Percentiles rank a stretch among this genome's conserved stretches.
phyloP scores from a whole-genome alignment of 2,329 filamentous ascomycete species.

The Claviceps sorghi region DNA sequence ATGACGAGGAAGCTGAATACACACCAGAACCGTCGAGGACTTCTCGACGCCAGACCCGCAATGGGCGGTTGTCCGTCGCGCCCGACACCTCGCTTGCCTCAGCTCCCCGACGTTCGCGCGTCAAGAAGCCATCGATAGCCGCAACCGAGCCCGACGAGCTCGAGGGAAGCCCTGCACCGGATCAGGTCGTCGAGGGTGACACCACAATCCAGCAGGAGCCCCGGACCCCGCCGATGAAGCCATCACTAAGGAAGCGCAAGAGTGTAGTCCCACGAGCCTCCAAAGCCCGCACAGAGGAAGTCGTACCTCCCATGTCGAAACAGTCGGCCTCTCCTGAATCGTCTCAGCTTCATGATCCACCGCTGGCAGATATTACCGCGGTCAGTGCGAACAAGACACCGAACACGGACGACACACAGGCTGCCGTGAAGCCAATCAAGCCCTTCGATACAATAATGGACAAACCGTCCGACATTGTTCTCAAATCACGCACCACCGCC shows the following conservation, averaged over 20 bases:
- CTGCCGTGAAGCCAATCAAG: slow-evolving; percentile 54
- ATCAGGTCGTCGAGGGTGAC: slow-evolving; percentile 21
- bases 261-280: slow-evolving; percentile 32
- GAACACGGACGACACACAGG: slow-evolving; percentile 15
- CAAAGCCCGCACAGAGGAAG: slow-evolving; percentile 25
- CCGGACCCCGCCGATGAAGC: slow-evolving; percentile 21
- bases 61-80: slow-evolving; percentile 27
- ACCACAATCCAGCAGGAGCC: slow-evolving; percentile 19
- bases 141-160: slow-evolving; percentile 12
- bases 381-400: slow-evolving; percentile 39
- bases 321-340: slow-evolving; percentile 43
- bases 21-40: slow-evolving; percentile 53
- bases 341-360: slow-evolving; percentile 35
- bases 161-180: slow-evolving; percentile 10
- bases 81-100: slow-evolving; percentile 31
- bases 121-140: slow-evolving; percentile 20
- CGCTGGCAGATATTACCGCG: slow-evolving; percentile 61
- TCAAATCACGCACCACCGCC: slow-evolving; percentile 65
- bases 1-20: slow-evolving; percentile 62
- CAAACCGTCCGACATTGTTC: slow-evolving; percentile 83
- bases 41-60: slow-evolving; percentile 34
- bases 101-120: slow-evolving; percentile 23
- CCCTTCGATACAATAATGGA: slow-evolving; percentile 67
- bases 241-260: slow-evolving; percentile 53
- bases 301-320: slow-evolving; percentile 30